Evolutionary conservation across 1,284 basidiomycete genomes (phyloP), one percentile per base, ranked within the genome.

Genomic region (Ganoderma sinense): DNA sequence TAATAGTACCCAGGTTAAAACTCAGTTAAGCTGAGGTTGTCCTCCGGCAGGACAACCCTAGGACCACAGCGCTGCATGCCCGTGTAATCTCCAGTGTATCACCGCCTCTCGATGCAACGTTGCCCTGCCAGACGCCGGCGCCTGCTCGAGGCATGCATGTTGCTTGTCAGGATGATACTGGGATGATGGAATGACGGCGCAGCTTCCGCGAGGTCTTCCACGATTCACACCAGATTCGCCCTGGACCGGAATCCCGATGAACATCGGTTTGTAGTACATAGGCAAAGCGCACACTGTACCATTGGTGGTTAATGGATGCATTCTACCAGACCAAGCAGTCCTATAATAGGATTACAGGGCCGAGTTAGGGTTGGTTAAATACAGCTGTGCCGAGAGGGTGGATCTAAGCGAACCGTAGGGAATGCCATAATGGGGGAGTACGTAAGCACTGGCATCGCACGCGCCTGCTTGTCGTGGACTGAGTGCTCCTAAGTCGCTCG

Each of bases 381-480:
- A 23, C 48, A 26, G 3, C 45, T 48, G 45, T 53, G 41, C n/a
- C 39, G 39, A 41, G 39, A 40, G 58, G 33, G 33, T 39, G 40
- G 55, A 56, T 31, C 55, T 33, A 29, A 56, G 33, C 55, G 58
- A 58, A 45, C 63, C 62, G 66, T 31, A 39, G 62, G 53, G 33
- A 48, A 26, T 68, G 56, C 68, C 66, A 18, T 26, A 65, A 65
- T 59, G 45, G 63, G 69, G 6, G 48, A 51, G 64, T 73, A 73
- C 71, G 69, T 73, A 73, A 73, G 67, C 71, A 41, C 36, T 29
- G 53, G 63, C 43, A 48, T 64, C 53, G 62, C 66, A 64, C 68
- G 63, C 67, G 66, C 66, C 55, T 20, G 53, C 23, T 26, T 56
- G 55, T 31, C 26, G 55, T 58, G 29, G 31, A 10, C 8, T 29